phyloP scores from a whole-genome alignment of 2,329 filamentous ascomycete species.

The Sphaceloma murrayae region DNA sequence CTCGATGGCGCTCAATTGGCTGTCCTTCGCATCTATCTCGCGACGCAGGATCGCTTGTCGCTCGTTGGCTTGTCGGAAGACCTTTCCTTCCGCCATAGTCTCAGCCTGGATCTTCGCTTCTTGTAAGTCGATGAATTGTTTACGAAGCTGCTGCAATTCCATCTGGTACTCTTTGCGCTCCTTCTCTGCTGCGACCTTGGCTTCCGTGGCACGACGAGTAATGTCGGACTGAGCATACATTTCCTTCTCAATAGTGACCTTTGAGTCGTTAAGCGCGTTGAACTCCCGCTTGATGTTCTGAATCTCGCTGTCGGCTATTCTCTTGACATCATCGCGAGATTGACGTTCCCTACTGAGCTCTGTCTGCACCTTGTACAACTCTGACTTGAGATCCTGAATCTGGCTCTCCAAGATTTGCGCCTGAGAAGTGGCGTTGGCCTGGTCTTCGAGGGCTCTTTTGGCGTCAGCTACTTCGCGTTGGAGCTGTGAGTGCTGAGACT shows the following conservation, averaged over 20 bases:
- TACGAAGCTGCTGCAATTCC: constrained; percentile 72
- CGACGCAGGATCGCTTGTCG: constrained; percentile 66
- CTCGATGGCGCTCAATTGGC: constrained; percentile 69
- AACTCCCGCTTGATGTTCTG: constrained; percentile 74
- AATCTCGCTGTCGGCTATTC: constrained; percentile 83
- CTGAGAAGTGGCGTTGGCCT: constrained; percentile 81
- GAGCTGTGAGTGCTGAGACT: constrained; percentile 71
- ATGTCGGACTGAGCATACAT: constrained; percentile 93
- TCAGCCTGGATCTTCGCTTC: constrained; percentile 78
- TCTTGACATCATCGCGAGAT: constrained; percentile 84
- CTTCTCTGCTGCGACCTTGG: constrained; percentile 66
- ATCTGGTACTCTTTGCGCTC: constrained; percentile 82
- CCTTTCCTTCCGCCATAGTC: constrained; percentile 65
- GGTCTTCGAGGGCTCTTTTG: constrained; percentile 73
- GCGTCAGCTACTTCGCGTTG: constrained; percentile 84
- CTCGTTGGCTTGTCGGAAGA: constrained; percentile 69
- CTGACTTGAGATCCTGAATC: constrained; percentile 73
- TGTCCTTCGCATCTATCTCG: constrained; percentile 71
- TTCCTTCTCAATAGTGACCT: constrained; percentile 96
- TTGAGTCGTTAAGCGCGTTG: constrained; percentile 78
- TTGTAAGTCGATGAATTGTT: constrained; percentile 76
- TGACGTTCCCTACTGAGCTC: constrained; percentile 87
- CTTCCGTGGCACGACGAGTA: constrained; percentile 74
- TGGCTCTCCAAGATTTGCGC: constrained; percentile 81
- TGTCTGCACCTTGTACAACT: constrained; percentile 75